Percentiles rank a stretch among this genome's conserved stretches.
phyloP scores from a whole-genome alignment of 148 eudicot genomes.

The Polygonum aviculare region DNA sequence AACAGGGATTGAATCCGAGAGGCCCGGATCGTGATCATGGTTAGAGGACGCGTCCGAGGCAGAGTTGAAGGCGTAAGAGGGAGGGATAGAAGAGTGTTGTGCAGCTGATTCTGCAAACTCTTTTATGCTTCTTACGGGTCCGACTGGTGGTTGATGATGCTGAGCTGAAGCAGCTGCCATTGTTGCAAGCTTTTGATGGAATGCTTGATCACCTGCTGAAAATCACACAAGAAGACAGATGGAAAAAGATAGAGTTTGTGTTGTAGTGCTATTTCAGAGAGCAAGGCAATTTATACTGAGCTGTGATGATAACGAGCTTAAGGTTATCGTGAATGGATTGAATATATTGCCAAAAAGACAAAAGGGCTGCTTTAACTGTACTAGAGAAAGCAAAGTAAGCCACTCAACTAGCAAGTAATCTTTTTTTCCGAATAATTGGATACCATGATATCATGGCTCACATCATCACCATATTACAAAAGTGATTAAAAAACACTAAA shows the following conservation, averaged over 20 bases:
- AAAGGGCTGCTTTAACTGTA: not conserved
- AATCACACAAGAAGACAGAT: not conserved
- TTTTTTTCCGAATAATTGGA: not conserved
- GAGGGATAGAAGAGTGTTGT: slow-evolving; percentile 23
- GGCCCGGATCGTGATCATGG: slow-evolving; percentile 8
- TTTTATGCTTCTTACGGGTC: slow-evolving; percentile 17
- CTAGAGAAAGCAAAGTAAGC: not conserved
- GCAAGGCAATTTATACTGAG: not conserved
- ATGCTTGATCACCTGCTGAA: not conserved
- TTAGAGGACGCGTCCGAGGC: slow-evolving; percentile 10
- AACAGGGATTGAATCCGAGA: slow-evolving; percentile 24
- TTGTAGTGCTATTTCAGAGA: not conserved
- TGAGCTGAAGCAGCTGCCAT: not conserved
- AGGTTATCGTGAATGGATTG: not conserved
- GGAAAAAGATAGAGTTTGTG: not conserved
- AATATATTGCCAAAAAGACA: not conserved
- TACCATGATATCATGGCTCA: slow-evolving; percentile 10
- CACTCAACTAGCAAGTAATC: slow-evolving; percentile 1
- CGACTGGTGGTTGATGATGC: not conserved
- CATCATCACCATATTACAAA: slow-evolving; percentile 6
- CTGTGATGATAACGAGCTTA: not conserved
- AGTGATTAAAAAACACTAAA: not conserved
- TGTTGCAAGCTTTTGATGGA: not conserved
- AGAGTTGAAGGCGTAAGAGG: slow-evolving; percentile 17
- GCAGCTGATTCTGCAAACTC: slow-evolving; percentile 23